A percentile compares a stretch with the other conserved stretches of the same genome.
These are phyloP conservation scores for Hibiscus trionum DNA, from an alignment of 345 rosid species.

Conservation along the genomic window DNA sequence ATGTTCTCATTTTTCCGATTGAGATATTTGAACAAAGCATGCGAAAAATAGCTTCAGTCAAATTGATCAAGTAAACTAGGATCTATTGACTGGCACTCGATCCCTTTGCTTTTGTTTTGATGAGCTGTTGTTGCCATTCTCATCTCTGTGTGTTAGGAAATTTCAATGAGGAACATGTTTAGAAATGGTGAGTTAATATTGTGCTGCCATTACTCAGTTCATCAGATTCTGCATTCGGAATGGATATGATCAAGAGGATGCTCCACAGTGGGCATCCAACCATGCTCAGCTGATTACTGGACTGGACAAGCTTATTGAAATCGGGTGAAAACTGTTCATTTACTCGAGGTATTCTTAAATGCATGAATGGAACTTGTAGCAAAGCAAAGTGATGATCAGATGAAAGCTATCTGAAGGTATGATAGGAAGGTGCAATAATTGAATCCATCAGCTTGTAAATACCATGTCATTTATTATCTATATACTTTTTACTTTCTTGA, in stretches of 20 bases:
- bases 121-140: constrained; percentile 21
- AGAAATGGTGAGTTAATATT: constrained; percentile 23
- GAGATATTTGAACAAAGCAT: neutral
- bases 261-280: constrained; percentile 92
- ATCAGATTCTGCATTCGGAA: constrained; percentile 92
- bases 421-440: neutral
- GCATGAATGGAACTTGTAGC: neutral
- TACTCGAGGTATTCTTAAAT: neutral
- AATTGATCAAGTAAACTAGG: constrained; percentile 1
- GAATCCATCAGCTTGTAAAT: neutral
- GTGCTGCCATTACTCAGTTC: constrained; percentile 57
- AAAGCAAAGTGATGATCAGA: neutral
- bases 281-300: constrained; percentile 59
- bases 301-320: constrained; percentile 28
- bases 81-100: constrained; percentile 10
- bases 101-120: constrained; percentile 16
- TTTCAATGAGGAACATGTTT: constrained; percentile 24
- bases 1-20: neutral
- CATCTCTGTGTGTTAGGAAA: constrained; percentile 22
- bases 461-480: neutral
- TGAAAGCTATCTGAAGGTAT: neutral
- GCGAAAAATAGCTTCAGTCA: neutral
- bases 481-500: neutral
- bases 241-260: constrained; percentile 92
- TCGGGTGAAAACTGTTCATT: neutral